Evolutionary conservation across 2,329 filamentous ascomycete genomes (phyloP), one percentile per base, ranked within the genome.

Genomic region (Fusarium odoratissimum): DNA sequence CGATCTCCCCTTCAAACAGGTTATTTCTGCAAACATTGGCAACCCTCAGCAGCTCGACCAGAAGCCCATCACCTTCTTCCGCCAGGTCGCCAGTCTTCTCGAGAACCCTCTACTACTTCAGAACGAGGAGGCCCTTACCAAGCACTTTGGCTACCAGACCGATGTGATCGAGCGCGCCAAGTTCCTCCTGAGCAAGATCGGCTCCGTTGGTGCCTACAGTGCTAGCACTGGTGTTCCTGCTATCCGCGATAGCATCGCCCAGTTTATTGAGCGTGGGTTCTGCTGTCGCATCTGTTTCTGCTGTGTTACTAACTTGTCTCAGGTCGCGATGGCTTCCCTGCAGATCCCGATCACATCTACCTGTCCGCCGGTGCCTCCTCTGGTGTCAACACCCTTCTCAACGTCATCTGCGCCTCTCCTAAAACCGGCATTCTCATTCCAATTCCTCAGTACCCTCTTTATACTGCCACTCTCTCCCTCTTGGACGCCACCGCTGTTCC

Each of bases 31-130:
- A 84, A 99, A 99, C 86, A 99, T 99, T 80, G 96, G 96, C 80
- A 99, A 99, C 86, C 96, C 96, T 8, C 96, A 99, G 84, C 96
- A 99, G 85, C 91, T 99, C 72, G 96, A 98, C 85, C 96, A 99
- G 88, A 97, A 98, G 88, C 96, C 96, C 79, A 95, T 99, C 79
- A 99, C 96, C 76, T 99, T 98, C 88, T 98, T 99, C 90, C 92
- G 96, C 77, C 95, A 99, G 85, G 96, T 99, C 33, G 89, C 96
- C 79, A 97, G 94, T 84, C 83, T 99, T 71, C 84, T 98, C 66
- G 96, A 99, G 87, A 95, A 98, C 86, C 96, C 96, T 2, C 82
- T 87, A 64, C 87, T 99, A 38, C 87, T 99, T 67, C 89, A 97
- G 79, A 91, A 97, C 77, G 91, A 94, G 81, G 90, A 95, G 74